A percentile compares a stretch with the other conserved stretches of the same genome.
Evolutionary conservation across 495 filamentous ascomycete genomes (phyloP).

Genomic region (Lophiostoma macrostomum): DNA sequence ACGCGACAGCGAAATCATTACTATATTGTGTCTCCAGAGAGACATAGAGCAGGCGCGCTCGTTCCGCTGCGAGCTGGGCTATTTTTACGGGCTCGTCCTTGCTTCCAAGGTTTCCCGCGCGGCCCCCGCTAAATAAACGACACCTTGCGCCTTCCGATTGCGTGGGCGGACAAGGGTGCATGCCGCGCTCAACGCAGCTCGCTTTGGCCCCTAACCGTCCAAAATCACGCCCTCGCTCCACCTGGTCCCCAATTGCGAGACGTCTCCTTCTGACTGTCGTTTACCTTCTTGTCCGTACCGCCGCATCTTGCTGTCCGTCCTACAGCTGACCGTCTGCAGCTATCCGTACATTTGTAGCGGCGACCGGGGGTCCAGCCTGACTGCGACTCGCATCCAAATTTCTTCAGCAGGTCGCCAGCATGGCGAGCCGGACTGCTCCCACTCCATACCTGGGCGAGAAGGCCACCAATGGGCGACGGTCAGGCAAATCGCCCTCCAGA

Average conservation of each 20-base stretch:
- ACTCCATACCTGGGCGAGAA: slow-evolving; percentile 27
- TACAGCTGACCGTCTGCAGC: slow-evolving; percentile 12
- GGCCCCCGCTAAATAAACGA: not conserved
- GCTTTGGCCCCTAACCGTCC: slow-evolving; percentile 21
- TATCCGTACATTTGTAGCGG: not conserved
- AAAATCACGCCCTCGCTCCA: too few species aligned
- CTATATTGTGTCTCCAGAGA: too few species aligned
- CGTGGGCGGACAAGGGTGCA: slow-evolving; percentile 12
- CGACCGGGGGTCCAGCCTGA: not conserved
- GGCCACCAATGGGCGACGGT: slow-evolving; percentile 13
- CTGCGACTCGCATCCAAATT: not conserved
- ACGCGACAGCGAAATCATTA: too few species aligned
- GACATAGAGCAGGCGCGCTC: too few species aligned
- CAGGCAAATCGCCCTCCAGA: slow-evolving; percentile 33
- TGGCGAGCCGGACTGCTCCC: slow-evolving; percentile 28
- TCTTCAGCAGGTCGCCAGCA: slow-evolving; percentile 19
- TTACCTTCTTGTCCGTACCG: slow-evolving; percentile 12
- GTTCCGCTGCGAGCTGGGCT: slow-evolving; percentile 6
- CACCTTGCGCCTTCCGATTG: slow-evolving; percentile 25
- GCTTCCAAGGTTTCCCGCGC: not conserved
- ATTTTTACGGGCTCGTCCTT: slow-evolving; percentile 7
- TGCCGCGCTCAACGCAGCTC: not conserved
- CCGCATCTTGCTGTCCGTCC: not conserved
- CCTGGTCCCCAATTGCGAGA: slow-evolving; percentile 2
- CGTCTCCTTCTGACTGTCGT: slow-evolving; percentile 21